These are phyloP conservation scores for Ceratocystis cubensis DNA, from an alignment of 2,329 filamentous ascomycete species.

Conservation along the genomic window DNA sequence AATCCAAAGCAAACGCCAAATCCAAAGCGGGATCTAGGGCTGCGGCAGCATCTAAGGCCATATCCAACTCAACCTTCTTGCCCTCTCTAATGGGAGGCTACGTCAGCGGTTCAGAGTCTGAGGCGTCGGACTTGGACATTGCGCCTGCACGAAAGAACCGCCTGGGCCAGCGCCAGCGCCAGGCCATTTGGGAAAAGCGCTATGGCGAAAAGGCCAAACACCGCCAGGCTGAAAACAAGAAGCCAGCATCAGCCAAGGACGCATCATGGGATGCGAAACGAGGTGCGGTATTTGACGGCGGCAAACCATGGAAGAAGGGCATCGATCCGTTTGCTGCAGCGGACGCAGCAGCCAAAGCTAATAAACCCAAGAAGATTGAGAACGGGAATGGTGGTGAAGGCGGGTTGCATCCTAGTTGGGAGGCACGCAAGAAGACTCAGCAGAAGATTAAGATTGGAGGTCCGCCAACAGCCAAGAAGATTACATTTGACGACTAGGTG, in stretches of 20 bases:
- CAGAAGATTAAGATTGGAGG: slow-evolving; percentile 45
- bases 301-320: slow-evolving; percentile 43
- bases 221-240: slow-evolving; percentile 30
- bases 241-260: slow-evolving; percentile 28
- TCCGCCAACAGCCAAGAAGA: slow-evolving; percentile 33
- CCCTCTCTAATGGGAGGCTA: slow-evolving; percentile 70
- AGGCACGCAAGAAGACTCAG: slow-evolving; percentile 44
- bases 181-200: slow-evolving; percentile 70
- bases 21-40: slow-evolving; percentile 24
- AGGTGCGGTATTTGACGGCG: slow-evolving; percentile 37
- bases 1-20: slow-evolving; percentile 17
- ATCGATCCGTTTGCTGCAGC: slow-evolving; percentile 28
- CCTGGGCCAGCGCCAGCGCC: slow-evolving; percentile 63
- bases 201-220: slow-evolving; percentile 61
- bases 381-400: slow-evolving; percentile 37
- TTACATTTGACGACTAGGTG: slow-evolving; percentile 39
- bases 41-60: slow-evolving; percentile 16
- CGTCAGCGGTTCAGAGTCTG: slow-evolving; percentile 58
- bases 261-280: slow-evolving; percentile 47
- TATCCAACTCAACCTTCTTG: slow-evolving; percentile 48
- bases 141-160: slow-evolving; percentile 57
- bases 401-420: slow-evolving; percentile 52
- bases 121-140: slow-evolving; percentile 52
- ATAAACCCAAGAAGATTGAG: slow-evolving; percentile 28
- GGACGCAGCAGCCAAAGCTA: slow-evolving; percentile 20